Evolutionary conservation across 257 asterid genomes (phyloP), one percentile per base, ranked within the genome.

Genomic region (Salvia rosmarinus): DNA sequence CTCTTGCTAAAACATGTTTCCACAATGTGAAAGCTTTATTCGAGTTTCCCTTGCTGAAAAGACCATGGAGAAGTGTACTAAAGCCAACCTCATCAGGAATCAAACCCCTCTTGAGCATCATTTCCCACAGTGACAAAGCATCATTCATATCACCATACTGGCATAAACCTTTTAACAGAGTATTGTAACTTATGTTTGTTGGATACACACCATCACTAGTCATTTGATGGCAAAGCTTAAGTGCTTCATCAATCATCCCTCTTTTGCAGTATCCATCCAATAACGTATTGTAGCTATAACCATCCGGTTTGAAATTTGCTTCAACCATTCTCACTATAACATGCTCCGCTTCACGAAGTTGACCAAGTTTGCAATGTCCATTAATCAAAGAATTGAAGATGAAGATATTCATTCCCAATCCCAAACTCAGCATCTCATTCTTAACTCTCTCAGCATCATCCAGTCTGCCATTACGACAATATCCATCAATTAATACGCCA

Each of bases 401-500:
- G 35, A 81, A 88, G 72, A 77, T 46, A 80, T 91, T 95, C 89
- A 86, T 78, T 52, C 77, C 73, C 83, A 89, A 69, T 34, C 95
- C 98, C 52, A 67, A 79, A 66, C 73, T 79, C 80, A 89, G 23
- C 94, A 95, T 89, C 82, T 91, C 96, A 70, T 83, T 77, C 83
- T 74, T 83, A 37, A 91, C 72, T 78, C 87, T 85, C 73, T 84
- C 34, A 1, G 97, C 97, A 60, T 87, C 98, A 9, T 83, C 88
- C 83, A 91, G 79, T 82, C 82, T 91, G n/a, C 98, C 99, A 30
- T 70, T 81, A 35, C 78, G 87, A 78, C 96, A 89, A 78, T 82
- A 88, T 74, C 95, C 99, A 75, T 88, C 88, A 71, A 95, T 65
- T 35, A 94, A 79, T 56, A 85, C 95, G 5, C 96, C 95, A 75